Conservation (phyloP, 2,329 filamentous ascomycete genomes). For the Cadophora luteo-olivacea region DNA sequence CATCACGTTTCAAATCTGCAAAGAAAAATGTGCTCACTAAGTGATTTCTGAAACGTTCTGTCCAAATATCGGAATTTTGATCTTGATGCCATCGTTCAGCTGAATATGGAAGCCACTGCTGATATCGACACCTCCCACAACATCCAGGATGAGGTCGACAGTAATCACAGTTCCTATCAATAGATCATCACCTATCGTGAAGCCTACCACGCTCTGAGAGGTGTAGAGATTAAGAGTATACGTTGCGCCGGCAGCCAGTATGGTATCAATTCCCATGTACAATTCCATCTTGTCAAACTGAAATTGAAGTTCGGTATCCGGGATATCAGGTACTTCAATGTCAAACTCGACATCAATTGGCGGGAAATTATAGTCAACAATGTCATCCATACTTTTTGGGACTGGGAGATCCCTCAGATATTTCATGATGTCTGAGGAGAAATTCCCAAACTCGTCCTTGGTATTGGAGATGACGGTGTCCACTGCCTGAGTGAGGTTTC, state of each 20-base stretch:
- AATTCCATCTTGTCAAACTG: slow-evolving; percentile 59
- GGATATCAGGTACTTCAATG: slow-evolving; percentile 52
- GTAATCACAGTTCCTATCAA: slow-evolving; percentile 55
- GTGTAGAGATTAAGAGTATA: slow-evolving; percentile 58
- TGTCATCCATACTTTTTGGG: slow-evolving; percentile 9
- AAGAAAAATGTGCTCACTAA: slow-evolving; percentile 51
- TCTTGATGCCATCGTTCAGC: slow-evolving; percentile 55
- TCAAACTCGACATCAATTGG: slow-evolving; percentile 52
- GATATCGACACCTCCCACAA: slow-evolving; percentile 55
- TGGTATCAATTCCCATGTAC: slow-evolving; percentile 55
- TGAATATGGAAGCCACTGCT: slow-evolving; percentile 61
- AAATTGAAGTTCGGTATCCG: slow-evolving; percentile 52
- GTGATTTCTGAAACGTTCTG: slow-evolving; percentile 54
- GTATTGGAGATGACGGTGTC: slow-evolving; percentile 46
- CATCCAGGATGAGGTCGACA: slow-evolving; percentile 59
- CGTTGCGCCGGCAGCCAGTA: slow-evolving; percentile 49
- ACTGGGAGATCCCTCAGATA: slow-evolving; percentile 42
- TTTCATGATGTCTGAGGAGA: slow-evolving; percentile 43
- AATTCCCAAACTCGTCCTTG: slow-evolving; percentile 45
- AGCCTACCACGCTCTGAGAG: slow-evolving; percentile 52
- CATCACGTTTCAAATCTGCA: neutral
- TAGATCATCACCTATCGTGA: slow-evolving; percentile 48
- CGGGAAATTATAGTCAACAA: slow-evolving; percentile 44
- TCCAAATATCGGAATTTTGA: slow-evolving; percentile 58
- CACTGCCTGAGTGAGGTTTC: slow-evolving; percentile 47